Evolutionary conservation across 1,284 basidiomycete species (phyloP), one percentile per base, ranked within the genome.

Genomic region (Butyriboletus appendiculatus): DNA sequence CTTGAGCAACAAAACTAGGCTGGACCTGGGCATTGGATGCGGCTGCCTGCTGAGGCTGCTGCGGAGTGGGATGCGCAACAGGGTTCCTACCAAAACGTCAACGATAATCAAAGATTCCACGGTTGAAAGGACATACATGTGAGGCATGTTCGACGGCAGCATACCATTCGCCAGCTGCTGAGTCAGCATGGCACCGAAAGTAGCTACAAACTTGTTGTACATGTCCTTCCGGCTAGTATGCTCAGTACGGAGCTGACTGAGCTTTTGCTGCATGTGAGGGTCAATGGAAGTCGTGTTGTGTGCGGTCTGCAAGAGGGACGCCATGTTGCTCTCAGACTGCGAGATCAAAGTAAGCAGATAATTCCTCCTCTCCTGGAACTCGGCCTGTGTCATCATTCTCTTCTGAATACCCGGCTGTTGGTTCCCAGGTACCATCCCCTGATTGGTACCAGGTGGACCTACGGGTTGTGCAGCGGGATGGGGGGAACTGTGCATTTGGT

Each of bases 401-500:
- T 65, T 71, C 55, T 55, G 60, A 48, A 35, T 45, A 33, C 49
- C 52, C 41, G 53, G 49, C 37, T 61, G 65, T 18, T 55, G 49
- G 18, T 57, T 67, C 4, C 56, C 67, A 35, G 63, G 55, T 4
- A 55, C 49, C 52, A 69, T 66, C 18, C 57, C 66, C 40, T 63
- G 67, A 52, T 50, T 59, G 30, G 52, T 39, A 32, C 59, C 54
- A 20, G 65, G 38, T 5, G 59, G 57, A 18, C 57, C 66, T 5
- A 60, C 52, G 15, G 62, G 33, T 30, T 70, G 68, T 22, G 60
- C 45, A 49, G 68, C 63, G 3, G 67, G 57, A 67, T 79, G 79
- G 0, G 82, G 82, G 12, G 82, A 84, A 5, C 76, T 73, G 24
- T 76, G 79, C 45, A 75, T 69, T 45, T 78, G 76, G 44, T 77